These are phyloP conservation scores for Hyphodiscus hymeniophilus DNA, from an alignment of 495 filamentous ascomycete genomes.

Conservation along the genomic window DNA sequence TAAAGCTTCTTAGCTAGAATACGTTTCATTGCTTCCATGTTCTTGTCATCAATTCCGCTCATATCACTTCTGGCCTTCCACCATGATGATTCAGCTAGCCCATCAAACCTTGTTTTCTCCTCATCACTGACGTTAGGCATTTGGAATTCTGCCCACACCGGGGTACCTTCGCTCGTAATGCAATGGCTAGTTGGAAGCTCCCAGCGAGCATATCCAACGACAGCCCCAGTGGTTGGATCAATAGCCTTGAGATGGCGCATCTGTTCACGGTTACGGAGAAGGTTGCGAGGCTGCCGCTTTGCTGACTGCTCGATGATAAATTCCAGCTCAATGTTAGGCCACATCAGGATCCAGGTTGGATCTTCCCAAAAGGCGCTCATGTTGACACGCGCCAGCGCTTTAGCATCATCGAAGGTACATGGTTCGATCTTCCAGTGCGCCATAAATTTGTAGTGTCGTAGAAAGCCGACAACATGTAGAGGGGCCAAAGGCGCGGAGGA, in stretches of 20 bases:
- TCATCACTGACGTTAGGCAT: background rate
- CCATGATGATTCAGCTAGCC: background rate
- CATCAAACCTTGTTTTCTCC: background rate
- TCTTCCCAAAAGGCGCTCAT: background rate
- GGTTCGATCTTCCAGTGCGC: background rate
- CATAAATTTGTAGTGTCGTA: background rate
- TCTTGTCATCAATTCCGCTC: background rate
- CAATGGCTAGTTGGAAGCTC: background rate
- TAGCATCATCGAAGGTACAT: background rate
- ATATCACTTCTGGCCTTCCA: slow-evolving; percentile 1
- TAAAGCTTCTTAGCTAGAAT: background rate
- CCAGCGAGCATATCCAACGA: slow-evolving; percentile 10
- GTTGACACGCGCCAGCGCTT: background rate
- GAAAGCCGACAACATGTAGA: background rate
- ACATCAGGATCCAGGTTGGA: background rate
- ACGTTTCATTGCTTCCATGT: background rate
- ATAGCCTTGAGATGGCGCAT: slow-evolving; percentile 6
- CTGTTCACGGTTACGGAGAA: background rate
- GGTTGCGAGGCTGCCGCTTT: background rate
- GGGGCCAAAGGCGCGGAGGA: background rate
- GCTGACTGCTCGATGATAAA: background rate
- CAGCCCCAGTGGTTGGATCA: slow-evolving; percentile 1
- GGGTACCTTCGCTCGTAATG: background rate
- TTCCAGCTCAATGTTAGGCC: background rate
- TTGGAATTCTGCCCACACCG: background rate